phyloP scores from a whole-genome alignment of 2,329 filamentous ascomycete species.

The Hymenoscyphus repandus region DNA sequence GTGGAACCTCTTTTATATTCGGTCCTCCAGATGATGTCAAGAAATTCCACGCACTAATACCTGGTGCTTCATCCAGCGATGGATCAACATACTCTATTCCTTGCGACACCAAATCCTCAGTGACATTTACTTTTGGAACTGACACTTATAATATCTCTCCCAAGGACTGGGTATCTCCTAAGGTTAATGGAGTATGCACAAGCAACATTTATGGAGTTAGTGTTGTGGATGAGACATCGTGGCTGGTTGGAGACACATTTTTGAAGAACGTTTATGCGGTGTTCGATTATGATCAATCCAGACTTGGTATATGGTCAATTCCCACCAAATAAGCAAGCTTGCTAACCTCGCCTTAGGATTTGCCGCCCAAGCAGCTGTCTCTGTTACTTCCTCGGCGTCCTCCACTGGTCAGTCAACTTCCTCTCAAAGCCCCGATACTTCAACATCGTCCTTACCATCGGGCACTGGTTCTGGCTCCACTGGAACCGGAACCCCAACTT shows the following conservation, averaged over 20 bases:
- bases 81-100: constrained; percentile 66
- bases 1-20: constrained; percentile 76
- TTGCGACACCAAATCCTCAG: constrained; percentile 56
- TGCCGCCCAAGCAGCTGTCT: constrained; percentile 9
- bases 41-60: constrained; percentile 62
- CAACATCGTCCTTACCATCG: constrained; percentile 1
- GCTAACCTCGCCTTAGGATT: constrained; percentile 17
- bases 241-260: constrained; percentile 83
- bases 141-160: constrained; percentile 60
- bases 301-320: constrained; percentile 49
- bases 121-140: constrained; percentile 65
- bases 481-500: constrained; percentile 9
- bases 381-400: constrained; percentile 12
- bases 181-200: constrained; percentile 42
- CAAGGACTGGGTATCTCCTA: constrained; percentile 61
- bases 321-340: constrained; percentile 1
- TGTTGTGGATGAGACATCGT: constrained; percentile 55
- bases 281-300: constrained; percentile 68
- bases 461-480: neutral
- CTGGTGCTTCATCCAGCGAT: constrained; percentile 47
- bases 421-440: constrained; percentile 2
- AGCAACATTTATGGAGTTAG: constrained; percentile 73
- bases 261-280: constrained; percentile 86
- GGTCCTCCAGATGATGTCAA: constrained; percentile 62
- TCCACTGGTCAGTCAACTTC: constrained; percentile 19